Evolutionary conservation across 495 filamentous ascomycete genomes (phyloP).

Genomic region (Aspergillus biplanus): DNA sequence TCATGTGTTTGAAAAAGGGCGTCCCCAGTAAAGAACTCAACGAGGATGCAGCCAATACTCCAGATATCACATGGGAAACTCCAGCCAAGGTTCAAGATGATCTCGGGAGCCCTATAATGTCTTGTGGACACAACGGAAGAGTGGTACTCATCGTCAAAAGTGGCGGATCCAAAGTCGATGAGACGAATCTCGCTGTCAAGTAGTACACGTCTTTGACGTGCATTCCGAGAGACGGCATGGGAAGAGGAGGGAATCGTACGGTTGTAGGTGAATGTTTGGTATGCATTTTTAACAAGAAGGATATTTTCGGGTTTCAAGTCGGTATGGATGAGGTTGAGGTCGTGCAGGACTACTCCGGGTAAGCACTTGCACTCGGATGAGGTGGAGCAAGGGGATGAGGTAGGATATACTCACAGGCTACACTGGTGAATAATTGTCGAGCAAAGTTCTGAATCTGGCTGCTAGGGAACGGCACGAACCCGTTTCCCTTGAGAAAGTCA

Average conservation of each 20-base stretch:
- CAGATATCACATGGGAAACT: conserved; percentile 98
- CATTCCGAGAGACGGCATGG: conserved; percentile 71
- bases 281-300: conserved; percentile 82
- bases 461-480: conserved; percentile 97
- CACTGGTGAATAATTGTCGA: conserved; percentile 93
- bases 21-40: conserved; percentile 99
- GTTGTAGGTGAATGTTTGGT: conserved; percentile 97
- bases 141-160: conserved; percentile 98
- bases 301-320: conserved; percentile 99
- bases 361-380: conserved; percentile 12
- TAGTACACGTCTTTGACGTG: conserved; percentile 83
- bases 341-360: conserved; percentile 76
- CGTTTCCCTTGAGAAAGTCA: conserved; percentile 94
- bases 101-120: conserved; percentile 95
- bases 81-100: conserved; percentile 96
- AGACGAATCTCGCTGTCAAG: conserved; percentile 95
- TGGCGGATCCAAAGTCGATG: conserved; percentile 97
- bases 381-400: neutral
- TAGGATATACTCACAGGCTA: conserved; percentile 75
- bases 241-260: conserved; percentile 92
- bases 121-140: conserved; percentile 95
- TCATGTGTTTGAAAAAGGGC: conserved; percentile 98
- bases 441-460: conserved; percentile 98
- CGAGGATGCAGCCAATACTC: conserved; percentile 98
- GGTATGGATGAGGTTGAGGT: conserved; percentile 96